These are phyloP conservation scores for Orbilia blumenaviensis DNA, from an alignment of 2,329 filamentous ascomycete species.

Conservation along the genomic window DNA sequence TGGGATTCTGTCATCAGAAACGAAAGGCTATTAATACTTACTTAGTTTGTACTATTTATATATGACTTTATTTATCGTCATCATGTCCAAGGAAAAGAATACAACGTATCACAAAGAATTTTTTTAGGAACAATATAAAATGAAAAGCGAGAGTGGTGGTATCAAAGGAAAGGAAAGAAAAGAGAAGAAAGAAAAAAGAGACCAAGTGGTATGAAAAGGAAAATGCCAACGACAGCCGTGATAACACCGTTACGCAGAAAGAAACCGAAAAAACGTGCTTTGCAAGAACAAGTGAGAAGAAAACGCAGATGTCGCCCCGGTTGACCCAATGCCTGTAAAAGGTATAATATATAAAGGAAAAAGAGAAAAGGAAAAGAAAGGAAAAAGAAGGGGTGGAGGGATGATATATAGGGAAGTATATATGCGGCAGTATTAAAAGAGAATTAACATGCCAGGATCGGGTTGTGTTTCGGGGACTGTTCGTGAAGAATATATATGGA, in stretches of 20 bases:
- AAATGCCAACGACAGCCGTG: conserved; percentile 53
- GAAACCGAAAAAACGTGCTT: conserved; percentile 21
- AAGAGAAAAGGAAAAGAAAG: conserved; percentile 31
- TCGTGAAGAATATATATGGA: conserved; percentile 15
- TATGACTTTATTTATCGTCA: conserved; percentile 51
- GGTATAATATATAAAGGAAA: conserved; percentile 45
- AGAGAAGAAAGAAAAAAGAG: conserved; percentile 24
- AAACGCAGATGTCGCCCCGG: conserved; percentile 47
- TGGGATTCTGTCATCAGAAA: conserved; percentile 35
- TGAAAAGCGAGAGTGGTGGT: conserved; percentile 50
- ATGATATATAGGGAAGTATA: conserved; percentile 53
- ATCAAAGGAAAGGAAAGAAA: conserved; percentile 41
- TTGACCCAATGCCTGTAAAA: conserved; percentile 52
- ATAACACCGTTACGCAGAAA: conserved; percentile 54
- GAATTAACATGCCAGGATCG: conserved; percentile 45
- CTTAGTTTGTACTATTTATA: conserved; percentile 21
- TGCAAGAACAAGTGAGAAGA: conserved; percentile 14
- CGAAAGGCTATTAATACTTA: conserved; percentile 53
- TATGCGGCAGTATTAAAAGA: conserved; percentile 43
- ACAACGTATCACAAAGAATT: background rate
- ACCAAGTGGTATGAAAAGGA: conserved; percentile 51
- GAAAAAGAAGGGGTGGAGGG: conserved; percentile 5
- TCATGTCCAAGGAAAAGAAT: conserved; percentile 32
- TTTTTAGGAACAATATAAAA: conserved; percentile 9
- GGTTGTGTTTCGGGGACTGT: conserved; percentile 45